Evolutionary conservation across 2,329 filamentous ascomycete genomes (phyloP).

Genomic region (Colletotrichum sp.): DNA sequence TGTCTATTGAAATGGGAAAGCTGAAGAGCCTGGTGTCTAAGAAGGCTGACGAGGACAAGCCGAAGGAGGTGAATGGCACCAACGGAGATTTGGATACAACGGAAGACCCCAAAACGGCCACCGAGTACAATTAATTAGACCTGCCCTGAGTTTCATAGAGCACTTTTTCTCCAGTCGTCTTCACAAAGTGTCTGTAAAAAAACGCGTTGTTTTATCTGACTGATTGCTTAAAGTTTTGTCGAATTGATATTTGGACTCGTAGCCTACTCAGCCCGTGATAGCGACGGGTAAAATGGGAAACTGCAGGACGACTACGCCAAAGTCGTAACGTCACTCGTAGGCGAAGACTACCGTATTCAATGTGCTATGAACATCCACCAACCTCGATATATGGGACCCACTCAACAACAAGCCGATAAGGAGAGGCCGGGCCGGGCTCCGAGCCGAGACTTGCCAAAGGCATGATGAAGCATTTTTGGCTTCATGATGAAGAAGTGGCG

Average conservation of each 20-base stretch:
- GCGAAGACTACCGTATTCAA: not conserved
- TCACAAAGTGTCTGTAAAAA: fast-evolving
- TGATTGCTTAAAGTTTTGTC: not conserved
- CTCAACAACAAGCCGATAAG: not conserved
- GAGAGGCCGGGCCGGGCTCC: not conserved
- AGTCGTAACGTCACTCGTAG: not conserved
- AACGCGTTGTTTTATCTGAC: fast-evolving
- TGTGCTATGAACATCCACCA: not conserved
- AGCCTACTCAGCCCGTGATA: fast-evolving
- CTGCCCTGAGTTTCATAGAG: not conserved
- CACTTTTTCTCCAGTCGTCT: not conserved
- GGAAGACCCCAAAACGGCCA: not conserved
- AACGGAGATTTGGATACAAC: not conserved
- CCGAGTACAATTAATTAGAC: not conserved
- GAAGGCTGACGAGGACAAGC: not conserved
- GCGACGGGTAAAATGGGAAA: not conserved
- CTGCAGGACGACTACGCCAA: not conserved
- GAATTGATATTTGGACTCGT: fast-evolving
- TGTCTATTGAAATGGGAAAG: slow-evolving; percentile 34
- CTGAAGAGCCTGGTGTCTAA: slow-evolving; percentile 22
- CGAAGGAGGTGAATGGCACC: not conserved
- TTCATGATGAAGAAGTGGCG: not conserved
- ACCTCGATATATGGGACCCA: not conserved
- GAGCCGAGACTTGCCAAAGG: not conserved
- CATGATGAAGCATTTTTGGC: not conserved